Evolutionary conservation across 2,329 filamentous ascomycete genomes (phyloP), one percentile per base, ranked within the genome.

Genomic region (Bisporella sp.): DNA sequence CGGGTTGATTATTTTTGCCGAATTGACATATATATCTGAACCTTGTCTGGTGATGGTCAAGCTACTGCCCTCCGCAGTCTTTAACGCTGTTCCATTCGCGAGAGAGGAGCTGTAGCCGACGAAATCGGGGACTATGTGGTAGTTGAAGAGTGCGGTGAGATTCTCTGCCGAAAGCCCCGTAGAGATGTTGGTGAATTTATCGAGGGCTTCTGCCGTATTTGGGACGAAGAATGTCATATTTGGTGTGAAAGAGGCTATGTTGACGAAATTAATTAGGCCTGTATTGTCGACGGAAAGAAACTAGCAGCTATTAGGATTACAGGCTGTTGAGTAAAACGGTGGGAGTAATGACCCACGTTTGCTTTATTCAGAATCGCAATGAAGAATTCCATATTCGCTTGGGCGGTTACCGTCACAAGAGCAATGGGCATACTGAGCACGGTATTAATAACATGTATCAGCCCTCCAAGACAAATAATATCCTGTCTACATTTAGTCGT

Each of bases 191-290:
- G 13, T 35, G 31, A 50, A 50, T 7, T n/a, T 41, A 31, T 44
- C 37, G 13, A 50, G 49, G 5, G 49, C 43, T 8, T 31, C 8
- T 35, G 44, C 45, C 4, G 49, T 29, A 31, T 51, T 51, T 3
- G 49, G 49, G 41, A 44, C 28, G 11, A 51, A 47, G 30, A 51
- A 51, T 21, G 49, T 51, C 37, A 51, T 39, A 31, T 51, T 45
- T 21, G 49, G 49, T 4, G 45, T 51, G 13, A 42, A 44, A 3
- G 45, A 43, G 11, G 40, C 33, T 13, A 48, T 31, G 35, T 51
- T 48, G 29, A 48, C 41, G 40, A 45, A 48, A 4, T 32, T 30
- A 12, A 48, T 48, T 28, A 48, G 41, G 12, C 41, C 45, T 7
- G 40, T 8, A 29, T 51, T 40, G 33, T 51, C 13, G 5, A 45